phyloP scores from a whole-genome alignment of 768 basidiomycete genomes.

The Clitopilus passeckerianus region DNA sequence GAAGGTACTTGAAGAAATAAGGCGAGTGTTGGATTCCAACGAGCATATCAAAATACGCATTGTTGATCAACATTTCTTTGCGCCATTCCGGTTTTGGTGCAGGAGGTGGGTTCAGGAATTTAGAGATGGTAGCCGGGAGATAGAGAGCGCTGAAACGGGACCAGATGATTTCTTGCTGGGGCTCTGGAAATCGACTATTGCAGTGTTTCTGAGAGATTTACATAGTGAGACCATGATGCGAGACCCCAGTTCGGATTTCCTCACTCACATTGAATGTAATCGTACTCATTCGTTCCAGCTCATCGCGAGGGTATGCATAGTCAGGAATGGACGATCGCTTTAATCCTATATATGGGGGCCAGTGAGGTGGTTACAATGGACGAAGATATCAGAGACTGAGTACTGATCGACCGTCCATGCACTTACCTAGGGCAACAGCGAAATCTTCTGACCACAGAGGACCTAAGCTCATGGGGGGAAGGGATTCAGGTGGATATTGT shows the following conservation, averaged over 20 bases:
- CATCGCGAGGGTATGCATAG: background rate
- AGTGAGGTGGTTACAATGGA: background rate
- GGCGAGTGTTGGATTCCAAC: background rate
- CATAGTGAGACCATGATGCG: background rate
- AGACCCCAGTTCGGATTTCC: background rate
- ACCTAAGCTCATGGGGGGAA: background rate
- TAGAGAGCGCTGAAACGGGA: conserved; percentile 13
- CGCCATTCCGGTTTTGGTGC: background rate
- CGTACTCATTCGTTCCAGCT: background rate
- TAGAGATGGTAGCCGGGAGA: conserved; percentile 12
- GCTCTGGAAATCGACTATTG: conserved; percentile 1
- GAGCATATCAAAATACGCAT: background rate
- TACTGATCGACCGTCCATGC: too few species aligned
- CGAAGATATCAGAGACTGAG: too few species aligned
- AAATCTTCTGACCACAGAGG: background rate
- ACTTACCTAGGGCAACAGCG: background rate
- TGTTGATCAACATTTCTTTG: background rate
- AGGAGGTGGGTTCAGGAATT: conserved; percentile 6
- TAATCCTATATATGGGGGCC: background rate
- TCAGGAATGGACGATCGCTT: background rate
- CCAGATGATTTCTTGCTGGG: conserved; percentile 10
- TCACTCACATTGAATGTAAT: background rate
- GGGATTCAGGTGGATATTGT: background rate
- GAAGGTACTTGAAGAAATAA: background rate
- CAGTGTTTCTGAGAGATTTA: conserved; percentile 1